Conservation (phyloP, 2,329 filamentous ascomycete species). For the Beauveria asiatica region DNA sequence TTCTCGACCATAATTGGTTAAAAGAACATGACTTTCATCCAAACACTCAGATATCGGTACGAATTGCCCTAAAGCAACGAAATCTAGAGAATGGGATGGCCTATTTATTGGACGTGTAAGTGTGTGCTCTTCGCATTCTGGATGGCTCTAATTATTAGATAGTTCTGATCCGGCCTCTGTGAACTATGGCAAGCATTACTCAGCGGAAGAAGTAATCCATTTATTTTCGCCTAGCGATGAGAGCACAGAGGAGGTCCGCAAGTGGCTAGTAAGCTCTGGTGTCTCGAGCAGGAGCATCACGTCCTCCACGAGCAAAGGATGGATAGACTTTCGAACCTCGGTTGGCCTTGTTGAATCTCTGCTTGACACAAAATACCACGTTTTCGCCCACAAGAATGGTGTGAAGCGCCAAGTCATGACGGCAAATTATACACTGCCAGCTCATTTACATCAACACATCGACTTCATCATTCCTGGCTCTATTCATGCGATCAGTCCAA, state of each 20-base stretch:
- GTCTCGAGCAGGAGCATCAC: conserved; percentile 37
- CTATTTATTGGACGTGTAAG: too few species aligned
- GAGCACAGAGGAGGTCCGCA: conserved; percentile 39
- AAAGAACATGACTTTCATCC: too few species aligned
- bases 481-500: too few species aligned
- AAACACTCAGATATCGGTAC: too few species aligned
- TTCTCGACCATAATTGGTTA: too few species aligned
- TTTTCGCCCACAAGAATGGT: conserved; percentile 25
- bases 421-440: too few species aligned
- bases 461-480: too few species aligned
- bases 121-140: too few species aligned
- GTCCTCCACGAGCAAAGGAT: conserved; percentile 42
- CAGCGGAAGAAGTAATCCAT: not conserved
- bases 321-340: conserved; percentile 18
- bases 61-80: too few species aligned
- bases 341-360: conserved; percentile 33
- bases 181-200: conserved; percentile 3
- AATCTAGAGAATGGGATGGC: too few species aligned
- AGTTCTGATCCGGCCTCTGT: conserved; percentile 1
- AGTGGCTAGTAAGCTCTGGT: conserved; percentile 43
- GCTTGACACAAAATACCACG: conserved; percentile 42
- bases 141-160: not conserved
- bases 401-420: too few species aligned
- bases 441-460: too few species aligned
- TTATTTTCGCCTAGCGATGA: conserved; percentile 20